Evolutionary conservation across 2,329 filamentous ascomycete species (phyloP), one percentile per base, ranked within the genome.

Genomic region (Ceratocystis variospora): DNA sequence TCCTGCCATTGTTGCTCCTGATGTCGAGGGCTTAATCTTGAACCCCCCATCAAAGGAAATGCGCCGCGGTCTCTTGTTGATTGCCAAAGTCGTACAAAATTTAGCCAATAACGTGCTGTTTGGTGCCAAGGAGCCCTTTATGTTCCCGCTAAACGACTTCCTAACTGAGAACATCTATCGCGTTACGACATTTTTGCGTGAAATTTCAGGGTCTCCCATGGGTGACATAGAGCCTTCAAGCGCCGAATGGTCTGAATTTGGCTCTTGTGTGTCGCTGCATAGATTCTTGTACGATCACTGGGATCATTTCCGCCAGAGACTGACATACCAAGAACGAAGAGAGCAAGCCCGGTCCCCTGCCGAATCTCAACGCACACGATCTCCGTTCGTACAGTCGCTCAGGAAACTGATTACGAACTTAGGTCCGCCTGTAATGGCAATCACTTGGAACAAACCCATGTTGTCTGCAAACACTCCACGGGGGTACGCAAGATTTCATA

Each of bases 61-160:
- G 82, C 80, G 86, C 19, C 80, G 86, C 65, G 85, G 86, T 3
- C 77, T 88, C 5, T 77, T 88, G 37, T 78, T 88, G 41, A 88
- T 88, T 70, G 85, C 86, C 62, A 88, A 88, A 72, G 82, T 88
- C 67, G 82, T 88, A 25, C 86, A 88, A 70, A 88, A 87, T 71
- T 76, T 88, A 45, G 86, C 86, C 45, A 88, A 88, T 71, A 88
- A 88, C 67, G 85, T 88, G 33, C 77, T 88, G 1, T 88, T 88
- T 70, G 86, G 86, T 3, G 84, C 84, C 44, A 88, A 88, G 73
- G 86, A 88, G 71, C 83, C 84, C 2, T 88, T 87, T 71, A 88
- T 88, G 86, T 86, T 84, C 68, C 84, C 86, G 1, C 75, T 88
- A 25, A 88, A 88, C 71, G 81, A 86, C 67, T 88, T 88, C 68